Base-by-base conservation (phyloP, 345 rosid species). In the Litchi chinensis region DNA sequence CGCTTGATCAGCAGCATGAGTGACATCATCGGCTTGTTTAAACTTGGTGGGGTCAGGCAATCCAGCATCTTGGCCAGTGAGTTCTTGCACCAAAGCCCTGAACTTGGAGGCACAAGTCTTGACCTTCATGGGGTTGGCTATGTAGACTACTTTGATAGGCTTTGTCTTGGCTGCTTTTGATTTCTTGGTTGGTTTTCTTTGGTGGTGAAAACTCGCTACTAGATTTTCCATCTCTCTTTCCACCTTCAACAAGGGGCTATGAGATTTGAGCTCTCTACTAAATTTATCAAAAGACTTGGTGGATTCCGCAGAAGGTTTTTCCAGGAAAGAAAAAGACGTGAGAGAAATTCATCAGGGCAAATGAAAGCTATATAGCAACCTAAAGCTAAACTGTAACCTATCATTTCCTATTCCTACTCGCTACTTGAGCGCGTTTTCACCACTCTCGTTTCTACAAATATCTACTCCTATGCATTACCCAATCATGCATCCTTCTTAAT, bases 41-140 rank as follows among this genome's bases (percentile, higher is more conserved):
- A 68, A 65, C 82, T 52, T 77, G 64, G 68, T 13, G 28, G 80
- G 77, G 65, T 84, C 79, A 7, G 84, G 86, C 37, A 74, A 64
- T 26, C 76, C 90, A 69, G 91, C 73, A 72, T 87, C 76, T 60
- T 80, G 87, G 64, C 92, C 92, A 24, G 92, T 89, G 79, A 87
- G 84, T 48, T 84, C 73, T 70, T 89, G 90, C 48, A 89, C 92
- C 73, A 89, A 63, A 40, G 85, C 80, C 67, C 87, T 77, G 77
- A 89, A 89, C 71, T 81, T 62, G 18, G 90, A 87, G 46, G 85
- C 86, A 65, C 80, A 70, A 37, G 81, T 73, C 76, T 82, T 75
- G 83, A 89, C 83, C 82, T 70, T 81, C 80, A 87, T 83, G 44
- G 92, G 92, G 80, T 84, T 89, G 22, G 92, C 81, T 68, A 89